Evolutionary conservation across 495 filamentous ascomycete genomes (phyloP), one percentile per base, ranked within the genome.

Genomic region (Penicillium longicatenatum): DNA sequence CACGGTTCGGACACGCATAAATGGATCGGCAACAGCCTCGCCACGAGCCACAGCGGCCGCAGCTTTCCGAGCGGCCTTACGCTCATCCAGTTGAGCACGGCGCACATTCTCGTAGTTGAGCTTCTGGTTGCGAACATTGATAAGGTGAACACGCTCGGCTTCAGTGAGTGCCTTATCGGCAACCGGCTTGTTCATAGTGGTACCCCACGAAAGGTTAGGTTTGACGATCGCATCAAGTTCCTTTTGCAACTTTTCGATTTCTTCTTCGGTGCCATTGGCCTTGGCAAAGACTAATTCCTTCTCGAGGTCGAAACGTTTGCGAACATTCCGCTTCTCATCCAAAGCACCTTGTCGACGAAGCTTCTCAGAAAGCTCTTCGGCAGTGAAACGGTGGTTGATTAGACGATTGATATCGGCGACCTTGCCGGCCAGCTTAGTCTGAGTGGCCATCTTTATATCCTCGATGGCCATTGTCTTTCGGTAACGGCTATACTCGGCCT

Each of bases 401-500:
- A 98, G 79, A 7, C 69, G 70, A 63, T 93, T 89, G 75, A 98
- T 93, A 58, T 92, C 91, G 41, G 79, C 75, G n/a, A 90, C 83
- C 73, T 97, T 96, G 45, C 73, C 70, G 16, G 78, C 71, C 2
- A 98, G 72, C 59, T 81, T 79, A 6, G 84, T 75, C 52, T 82
- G 83, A 3, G 84, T 89, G 20, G 92, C 89, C 35, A 95, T 70
- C 17, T 87, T 76, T 50, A 88, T 75, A 58, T 86, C 86, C 22
- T 93, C 90, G 20, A 86, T 81, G 14, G 83, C 74, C 72, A 91
- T 83, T 24, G 85, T 86, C 55, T 85, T 84, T 61, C 89, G 89
- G 71, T 91, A 95, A n/a, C 90, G 91, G 54, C 85, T 86, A 69
- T 86, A 89, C 66, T 98, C 94, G 35, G 80, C 71, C 90, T 93